Evolutionary conservation across 768 basidiomycete genomes (phyloP).

Genomic region (Fomitopsis pulvina): DNA sequence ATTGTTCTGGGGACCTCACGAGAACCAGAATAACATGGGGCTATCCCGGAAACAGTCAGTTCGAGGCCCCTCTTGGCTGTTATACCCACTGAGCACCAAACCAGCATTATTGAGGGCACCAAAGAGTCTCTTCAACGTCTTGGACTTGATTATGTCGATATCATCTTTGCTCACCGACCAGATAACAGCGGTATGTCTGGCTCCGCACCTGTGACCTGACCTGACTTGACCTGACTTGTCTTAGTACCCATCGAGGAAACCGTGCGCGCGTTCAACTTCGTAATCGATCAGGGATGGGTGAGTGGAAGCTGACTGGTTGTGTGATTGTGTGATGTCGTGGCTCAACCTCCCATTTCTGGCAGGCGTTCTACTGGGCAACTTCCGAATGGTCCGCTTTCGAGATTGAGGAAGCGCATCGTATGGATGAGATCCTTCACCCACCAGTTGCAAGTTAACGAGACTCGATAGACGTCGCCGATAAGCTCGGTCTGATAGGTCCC

Average conservation of each 20-base stretch:
- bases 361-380: conserved; percentile 69
- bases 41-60: conserved; percentile 56
- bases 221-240: not conserved
- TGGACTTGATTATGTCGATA: conserved; percentile 68
- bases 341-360: not conserved
- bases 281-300: conserved; percentile 71
- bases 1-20: conserved; percentile 61
- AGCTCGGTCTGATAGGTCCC: conserved; percentile 60
- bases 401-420: conserved; percentile 16
- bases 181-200: conserved; percentile 42
- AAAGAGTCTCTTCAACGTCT: conserved; percentile 60
- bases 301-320: not conserved
- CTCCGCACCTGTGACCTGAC: not conserved
- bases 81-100: not conserved
- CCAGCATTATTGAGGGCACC: conserved; percentile 68
- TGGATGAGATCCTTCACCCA: conserved; percentile 13
- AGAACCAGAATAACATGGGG: conserved; percentile 48
- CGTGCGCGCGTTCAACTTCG: conserved; percentile 74
- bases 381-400: conserved; percentile 66
- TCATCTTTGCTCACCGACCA: conserved; percentile 64
- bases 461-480: conserved; percentile 55
- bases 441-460: not conserved
- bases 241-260: conserved; percentile 66
- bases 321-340: not conserved
- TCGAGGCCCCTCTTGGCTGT: not conserved